Base-by-base conservation (phyloP, 768 basidiomycete genomes). In the Terana coerulea region DNA sequence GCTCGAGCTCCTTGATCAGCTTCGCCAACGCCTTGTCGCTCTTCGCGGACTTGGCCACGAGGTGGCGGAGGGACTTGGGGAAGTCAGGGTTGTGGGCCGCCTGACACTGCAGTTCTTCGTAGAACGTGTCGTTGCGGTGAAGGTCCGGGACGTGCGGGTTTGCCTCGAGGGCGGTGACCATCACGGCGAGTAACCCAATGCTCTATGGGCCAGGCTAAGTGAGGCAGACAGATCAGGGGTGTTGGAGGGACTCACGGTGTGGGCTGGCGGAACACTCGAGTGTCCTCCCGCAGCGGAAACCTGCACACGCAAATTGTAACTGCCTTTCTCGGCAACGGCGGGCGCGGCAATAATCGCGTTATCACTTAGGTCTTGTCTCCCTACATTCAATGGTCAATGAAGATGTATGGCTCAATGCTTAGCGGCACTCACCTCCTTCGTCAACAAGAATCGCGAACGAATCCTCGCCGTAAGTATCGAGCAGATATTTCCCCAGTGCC, bases 401-500 rank as follows among this genome's bases (percentile, higher is more conserved):
- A 37, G n/a, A 2, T 31, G 12, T 40, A 53, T 35, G 17, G 14
- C 22, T 7, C 5, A 11, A 22, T 21, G 33, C 10, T 29, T 25
- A 22, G 1, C 10, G 11, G 29, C 24, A 64, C 72, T 60, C 65
- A 83, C 90, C 80, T 29, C 94, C 93, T 73, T 98, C 95, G 61
- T 98, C 95, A 29, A 98, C 75, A 39, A 97, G 66, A 63, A 95
- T 75, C 0, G 88, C 81, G 62, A 91, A 82, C 3, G 80, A 77
- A 60, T 91, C 67, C 53, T 78, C 64, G 30, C 92, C 93, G 62
- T 89, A 95, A 14, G 72, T 75, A 2, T 74, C 58, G 41, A 80
- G 64, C 26, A 97, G 67, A 39, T 69, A 69, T 10, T 68, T 60
- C 0, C 73, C 71, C 35, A 88, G 70, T 3, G 62, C 60, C 22